Evolutionary conservation across 129 eudicot species (phyloP), one percentile per base, ranked within the genome.

Genomic region (Pittosporum tobira): DNA sequence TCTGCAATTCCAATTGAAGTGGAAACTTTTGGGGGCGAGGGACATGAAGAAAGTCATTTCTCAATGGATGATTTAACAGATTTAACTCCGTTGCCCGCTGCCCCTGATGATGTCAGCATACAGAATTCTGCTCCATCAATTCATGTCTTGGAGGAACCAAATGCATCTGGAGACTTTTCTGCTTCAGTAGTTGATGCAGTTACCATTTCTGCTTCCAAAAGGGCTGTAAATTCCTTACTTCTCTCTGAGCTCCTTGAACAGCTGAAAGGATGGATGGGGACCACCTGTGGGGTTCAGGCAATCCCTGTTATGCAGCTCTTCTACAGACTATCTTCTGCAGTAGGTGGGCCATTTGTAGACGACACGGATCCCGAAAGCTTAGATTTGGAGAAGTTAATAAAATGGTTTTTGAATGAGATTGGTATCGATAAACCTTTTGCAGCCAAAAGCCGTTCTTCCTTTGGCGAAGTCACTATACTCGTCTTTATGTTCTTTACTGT

Each of bases 331-430:
- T 87, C 99, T 30, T 93, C 99, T 38, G 93, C 99, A 63, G 65
- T 84, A 50, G 99, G 99, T 63, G 99, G 99, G 57, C 99, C 99
- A 53, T 93, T 93, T 71, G 85, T 79, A 64, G 88, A 87, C 60
- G 72, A 77, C 74, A 65, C 82, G 42, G 72, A 84, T 52, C 83
- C 84, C 6, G 94, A 79, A 59, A 79, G 81, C 75, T 66, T 84
- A 66, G 86, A 81, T 76, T 62, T 93, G 79, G 96, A 93, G 71
- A 84, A 81, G 61, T 62, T 93, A 70, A 75, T 81, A 42, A 84
- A 82, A 72, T 93, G 96, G 99, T 93, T 93, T 64, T 58, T 93
- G 61, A 90, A 75, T 72, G 96, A 93, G 75, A 84, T 93, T 26
- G 72, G 81, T 46, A 63, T 81, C 15, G 70, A 59, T 63, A 84